These are phyloP conservation scores for Candida andamanensis DNA, from an alignment of 805 yeast species.

Conservation along the genomic window DNA sequence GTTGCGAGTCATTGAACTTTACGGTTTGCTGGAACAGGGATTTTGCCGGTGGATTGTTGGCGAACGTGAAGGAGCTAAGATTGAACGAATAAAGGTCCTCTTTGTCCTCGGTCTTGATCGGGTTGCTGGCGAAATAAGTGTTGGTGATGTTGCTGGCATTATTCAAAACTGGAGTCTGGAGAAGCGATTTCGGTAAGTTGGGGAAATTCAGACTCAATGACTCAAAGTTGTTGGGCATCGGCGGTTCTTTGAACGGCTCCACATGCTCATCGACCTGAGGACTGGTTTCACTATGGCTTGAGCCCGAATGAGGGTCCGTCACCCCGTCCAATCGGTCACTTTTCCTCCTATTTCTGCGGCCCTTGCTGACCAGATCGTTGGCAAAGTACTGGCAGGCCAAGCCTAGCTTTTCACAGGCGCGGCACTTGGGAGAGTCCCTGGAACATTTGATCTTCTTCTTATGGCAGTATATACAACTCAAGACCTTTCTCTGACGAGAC, in stretches of 20 bases:
- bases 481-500: slow-evolving; percentile 54
- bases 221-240: slow-evolving; percentile 1
- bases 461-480: slow-evolving; percentile 55
- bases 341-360: slow-evolving; percentile 23
- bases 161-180: slow-evolving; percentile 14
- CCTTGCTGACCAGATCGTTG: slow-evolving; percentile 51
- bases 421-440: slow-evolving; percentile 53
- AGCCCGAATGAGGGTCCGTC: background rate
- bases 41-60: slow-evolving; percentile 11
- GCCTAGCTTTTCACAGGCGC: slow-evolving; percentile 44
- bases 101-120: slow-evolving; percentile 9
- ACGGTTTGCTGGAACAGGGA: background rate
- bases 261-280: background rate
- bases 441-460: slow-evolving; percentile 60
- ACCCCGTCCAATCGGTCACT: background rate
- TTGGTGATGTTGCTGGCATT: slow-evolving; percentile 30
- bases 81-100: slow-evolving; percentile 32
- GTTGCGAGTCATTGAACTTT: slow-evolving; percentile 2
- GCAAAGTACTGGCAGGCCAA: slow-evolving; percentile 51
- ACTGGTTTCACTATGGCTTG: background rate
- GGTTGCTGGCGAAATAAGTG: slow-evolving; percentile 19
- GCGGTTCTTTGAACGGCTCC: background rate
- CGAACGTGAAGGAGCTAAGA: slow-evolving; percentile 29
- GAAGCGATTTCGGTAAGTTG: slow-evolving; percentile 7
- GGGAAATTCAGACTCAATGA: slow-evolving; percentile 9